Evolutionary conservation across 257 asterid species (phyloP).

Genomic region (Solanum neorickii): DNA sequence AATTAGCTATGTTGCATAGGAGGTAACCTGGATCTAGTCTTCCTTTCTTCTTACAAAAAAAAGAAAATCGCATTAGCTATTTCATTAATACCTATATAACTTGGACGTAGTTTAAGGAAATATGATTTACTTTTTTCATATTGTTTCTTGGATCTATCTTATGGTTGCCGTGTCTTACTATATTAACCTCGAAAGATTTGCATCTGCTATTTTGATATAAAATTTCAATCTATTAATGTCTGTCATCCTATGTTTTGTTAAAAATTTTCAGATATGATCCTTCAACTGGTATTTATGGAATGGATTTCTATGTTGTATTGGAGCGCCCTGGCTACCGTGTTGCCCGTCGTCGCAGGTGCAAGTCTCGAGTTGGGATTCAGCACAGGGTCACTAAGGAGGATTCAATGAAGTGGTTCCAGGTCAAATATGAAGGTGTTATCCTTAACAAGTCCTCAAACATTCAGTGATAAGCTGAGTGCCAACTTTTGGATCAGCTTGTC

Average conservation of each 20-base stretch:
- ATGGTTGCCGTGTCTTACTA: neutral
- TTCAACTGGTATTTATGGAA: slow-evolving; percentile 74
- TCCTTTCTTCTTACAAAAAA: neutral
- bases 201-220: neutral
- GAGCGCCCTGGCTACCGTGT: slow-evolving; percentile 73
- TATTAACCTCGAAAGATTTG: neutral
- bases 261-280: slow-evolving; percentile 48
- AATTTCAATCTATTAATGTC: neutral
- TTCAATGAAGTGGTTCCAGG: slow-evolving; percentile 75
- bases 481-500: neutral
- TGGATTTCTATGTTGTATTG: slow-evolving; percentile 66
- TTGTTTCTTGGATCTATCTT: neutral
- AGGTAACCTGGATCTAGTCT: neutral
- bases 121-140: neutral
- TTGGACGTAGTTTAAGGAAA: neutral
- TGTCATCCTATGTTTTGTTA: neutral
- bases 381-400: slow-evolving; percentile 72
- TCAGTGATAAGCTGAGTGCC: neutral
- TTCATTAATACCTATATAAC: neutral
- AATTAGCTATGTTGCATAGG: neutral
- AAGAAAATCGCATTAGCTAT: neutral
- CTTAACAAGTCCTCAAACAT: slow-evolving; percentile 62
- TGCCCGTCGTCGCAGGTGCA: slow-evolving; percentile 74
- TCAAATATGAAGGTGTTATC: slow-evolving; percentile 68
- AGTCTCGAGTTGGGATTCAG: slow-evolving; percentile 69